Conservation (phyloP, 129 eudicot genomes). For the Flaveria bidentis region DNA sequence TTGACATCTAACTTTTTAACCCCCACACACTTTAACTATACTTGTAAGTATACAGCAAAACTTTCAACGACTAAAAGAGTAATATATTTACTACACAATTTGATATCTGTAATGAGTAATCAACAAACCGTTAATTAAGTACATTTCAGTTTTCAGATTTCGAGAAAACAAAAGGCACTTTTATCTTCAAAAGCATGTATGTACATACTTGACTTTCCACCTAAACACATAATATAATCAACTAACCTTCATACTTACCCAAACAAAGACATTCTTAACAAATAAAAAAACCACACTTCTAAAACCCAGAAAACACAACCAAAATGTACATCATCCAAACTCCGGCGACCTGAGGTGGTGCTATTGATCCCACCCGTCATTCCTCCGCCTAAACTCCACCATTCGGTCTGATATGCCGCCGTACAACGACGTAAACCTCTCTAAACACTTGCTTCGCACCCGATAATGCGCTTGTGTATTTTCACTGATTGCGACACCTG, state of each 20-base stretch:
- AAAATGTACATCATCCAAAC: slow-evolving; percentile 7
- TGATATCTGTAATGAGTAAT: too few relatives aligned
- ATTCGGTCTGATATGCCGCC: slow-evolving; percentile 61
- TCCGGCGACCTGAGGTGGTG: neutral
- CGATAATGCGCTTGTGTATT: slow-evolving; percentile 72
- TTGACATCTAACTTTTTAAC: too few relatives aligned
- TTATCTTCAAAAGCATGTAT: slow-evolving; percentile 22
- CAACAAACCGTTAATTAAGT: too few relatives aligned
- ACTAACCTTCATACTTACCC: neutral
- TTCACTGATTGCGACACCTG: slow-evolving; percentile 77
- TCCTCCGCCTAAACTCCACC: slow-evolving; percentile 56
- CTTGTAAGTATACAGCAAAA: too few relatives aligned
- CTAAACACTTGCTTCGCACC: slow-evolving; percentile 62
- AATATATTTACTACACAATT: too few relatives aligned
- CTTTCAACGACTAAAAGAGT: too few relatives aligned
- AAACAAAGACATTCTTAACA: neutral
- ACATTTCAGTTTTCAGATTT: too few relatives aligned
- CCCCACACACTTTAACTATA: too few relatives aligned
- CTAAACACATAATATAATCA: neutral
- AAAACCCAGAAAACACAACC: neutral
- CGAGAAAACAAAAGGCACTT: neutral
- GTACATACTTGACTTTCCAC: slow-evolving; percentile 1
- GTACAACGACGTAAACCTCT: slow-evolving; percentile 52
- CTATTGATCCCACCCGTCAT: slow-evolving; percentile 92
- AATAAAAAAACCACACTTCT: slow-evolving; percentile 26